Evolutionary conservation across 2,329 filamentous ascomycete species (phyloP).

Genomic region (Penicillium sp.): DNA sequence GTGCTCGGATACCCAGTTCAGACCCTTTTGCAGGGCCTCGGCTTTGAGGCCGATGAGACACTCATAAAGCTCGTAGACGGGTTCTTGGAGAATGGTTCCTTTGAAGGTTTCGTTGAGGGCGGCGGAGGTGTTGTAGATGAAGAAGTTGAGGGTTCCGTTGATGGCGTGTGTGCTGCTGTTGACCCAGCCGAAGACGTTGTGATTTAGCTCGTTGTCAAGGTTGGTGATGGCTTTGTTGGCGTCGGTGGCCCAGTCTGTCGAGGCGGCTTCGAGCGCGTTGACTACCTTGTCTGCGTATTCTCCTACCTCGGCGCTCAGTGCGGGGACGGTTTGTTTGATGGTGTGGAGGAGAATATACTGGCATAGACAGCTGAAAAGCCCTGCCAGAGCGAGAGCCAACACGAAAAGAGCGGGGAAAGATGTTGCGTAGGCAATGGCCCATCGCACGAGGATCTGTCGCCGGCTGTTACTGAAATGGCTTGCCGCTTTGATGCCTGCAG

Average conservation of each 20-base stretch:
- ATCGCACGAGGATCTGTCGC: conserved; percentile 70
- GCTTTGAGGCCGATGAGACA: conserved; percentile 89
- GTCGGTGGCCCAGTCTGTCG: conserved; percentile 68
- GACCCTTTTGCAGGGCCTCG: conserved; percentile 73
- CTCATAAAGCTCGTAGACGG: conserved; percentile 73
- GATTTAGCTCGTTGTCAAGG: conserved; percentile 70
- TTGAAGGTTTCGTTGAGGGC: conserved; percentile 76
- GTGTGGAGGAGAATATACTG: conserved; percentile 73
- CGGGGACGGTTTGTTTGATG: conserved; percentile 72
- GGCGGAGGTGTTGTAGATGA: conserved; percentile 71
- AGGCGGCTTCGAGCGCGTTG: conserved; percentile 66
- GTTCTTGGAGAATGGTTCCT: conserved; percentile 72
- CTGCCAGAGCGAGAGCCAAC: conserved; percentile 74
- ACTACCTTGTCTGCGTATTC: conserved; percentile 77
- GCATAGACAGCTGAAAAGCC: conserved; percentile 75
- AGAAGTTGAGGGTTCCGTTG: conserved; percentile 78
- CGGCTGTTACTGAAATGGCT: conserved; percentile 59
- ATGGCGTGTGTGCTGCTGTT: conserved; percentile 75
- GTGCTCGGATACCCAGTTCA: conserved; percentile 91
- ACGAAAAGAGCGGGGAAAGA: conserved; percentile 81
- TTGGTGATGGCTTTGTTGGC: conserved; percentile 68
- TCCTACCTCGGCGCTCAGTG: conserved; percentile 68
- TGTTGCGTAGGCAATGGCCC: conserved; percentile 84
- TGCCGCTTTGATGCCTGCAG: conserved; percentile 66
- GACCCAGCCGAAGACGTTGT: conserved; percentile 82